A percentile compares a stretch with the other conserved stretches of the same genome.
Evolutionary conservation across 192 early-diverging fungal species (phyloP).

Genomic region (Gaertneriomyces sp.): DNA sequence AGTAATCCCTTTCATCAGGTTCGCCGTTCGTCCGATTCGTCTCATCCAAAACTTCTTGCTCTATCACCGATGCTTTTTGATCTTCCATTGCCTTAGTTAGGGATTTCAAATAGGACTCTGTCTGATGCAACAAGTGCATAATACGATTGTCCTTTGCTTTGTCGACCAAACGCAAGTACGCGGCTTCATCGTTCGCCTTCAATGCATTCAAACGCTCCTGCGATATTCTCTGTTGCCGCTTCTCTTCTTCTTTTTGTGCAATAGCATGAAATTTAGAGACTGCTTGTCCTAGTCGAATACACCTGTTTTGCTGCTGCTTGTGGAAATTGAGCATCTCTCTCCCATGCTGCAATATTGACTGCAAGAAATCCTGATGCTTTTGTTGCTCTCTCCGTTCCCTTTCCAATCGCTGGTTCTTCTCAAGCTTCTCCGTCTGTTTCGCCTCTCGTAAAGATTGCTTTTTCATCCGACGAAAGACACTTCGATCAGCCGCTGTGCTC

Average conservation of each 20-base stretch:
- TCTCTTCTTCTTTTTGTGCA: constrained; percentile 92
- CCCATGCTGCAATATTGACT: constrained; percentile 68
- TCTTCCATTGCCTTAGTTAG: constrained; percentile 81
- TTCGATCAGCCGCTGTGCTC: constrained; percentile 74
- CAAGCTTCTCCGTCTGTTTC: constrained; percentile 82
- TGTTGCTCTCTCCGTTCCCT: constrained; percentile 84
- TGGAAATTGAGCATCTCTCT: constrained; percentile 68
- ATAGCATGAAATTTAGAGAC: constrained; percentile 75
- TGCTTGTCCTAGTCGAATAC: constrained; percentile 69
- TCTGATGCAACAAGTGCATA: constrained; percentile 85
- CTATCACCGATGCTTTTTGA: constrained; percentile 61
- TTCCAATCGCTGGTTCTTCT: constrained; percentile 82
- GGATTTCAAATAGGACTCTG: constrained; percentile 76
- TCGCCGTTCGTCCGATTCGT: constrained; percentile 38
- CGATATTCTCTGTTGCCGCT: constrained; percentile 74
- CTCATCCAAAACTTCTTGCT: constrained; percentile 44
- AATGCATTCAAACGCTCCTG: constrained; percentile 96
- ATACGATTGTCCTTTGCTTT: constrained; percentile 96
- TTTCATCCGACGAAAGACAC: constrained; percentile 63
- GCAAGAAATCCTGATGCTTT: constrained; percentile 72
- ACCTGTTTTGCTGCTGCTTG: constrained; percentile 61
- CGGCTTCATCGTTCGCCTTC: constrained; percentile 96
- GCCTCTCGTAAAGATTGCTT: constrained; percentile 74
- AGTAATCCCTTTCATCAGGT: constrained; percentile 63
- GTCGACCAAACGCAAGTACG: constrained; percentile 92